Evolutionary conservation across 805 yeast species (phyloP).

Genomic region (Candida germanica): DNA sequence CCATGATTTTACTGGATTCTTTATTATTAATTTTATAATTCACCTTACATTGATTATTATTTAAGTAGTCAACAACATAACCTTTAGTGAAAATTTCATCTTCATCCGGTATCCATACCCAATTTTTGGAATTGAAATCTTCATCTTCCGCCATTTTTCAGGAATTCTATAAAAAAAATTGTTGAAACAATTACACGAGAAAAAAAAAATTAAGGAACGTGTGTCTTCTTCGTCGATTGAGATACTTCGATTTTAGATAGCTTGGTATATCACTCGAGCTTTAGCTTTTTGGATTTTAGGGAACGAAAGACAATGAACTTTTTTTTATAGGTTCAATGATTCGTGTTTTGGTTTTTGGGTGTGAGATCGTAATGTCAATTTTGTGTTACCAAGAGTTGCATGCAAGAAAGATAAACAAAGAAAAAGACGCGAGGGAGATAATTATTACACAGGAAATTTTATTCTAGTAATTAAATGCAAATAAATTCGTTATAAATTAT

Average conservation of each 20-base stretch:
- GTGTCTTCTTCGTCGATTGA: too few species aligned
- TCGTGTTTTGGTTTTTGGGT: constrained; percentile 2
- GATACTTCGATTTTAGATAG: too few species aligned
- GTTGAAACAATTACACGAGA: neutral
- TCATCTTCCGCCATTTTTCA: constrained; percentile 20
- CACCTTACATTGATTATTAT: constrained; percentile 34
- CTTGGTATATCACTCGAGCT: too few species aligned
- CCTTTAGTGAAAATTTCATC: constrained; percentile 58
- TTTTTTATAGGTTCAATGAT: neutral
- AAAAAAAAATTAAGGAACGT: too few species aligned
- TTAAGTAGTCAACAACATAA: constrained; percentile 45
- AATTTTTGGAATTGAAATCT: constrained; percentile 45
- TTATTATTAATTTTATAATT: constrained; percentile 38
- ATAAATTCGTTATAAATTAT: neutral
- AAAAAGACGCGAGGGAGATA: too few species aligned
- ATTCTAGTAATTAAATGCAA: too few species aligned
- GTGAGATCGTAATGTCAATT: constrained; percentile 7
- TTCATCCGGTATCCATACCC: constrained; percentile 80
- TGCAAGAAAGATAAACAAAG: constrained; percentile 1
- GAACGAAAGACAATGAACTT: too few species aligned
- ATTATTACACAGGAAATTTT: too few species aligned
- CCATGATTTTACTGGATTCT: constrained; percentile 41
- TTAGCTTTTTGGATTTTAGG: too few species aligned
- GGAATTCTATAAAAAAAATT: neutral
- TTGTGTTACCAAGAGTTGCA: constrained; percentile 6